Evolutionary conservation across 306 rosid species (phyloP).

Genomic region (Gynostemma pentaphyllum): DNA sequence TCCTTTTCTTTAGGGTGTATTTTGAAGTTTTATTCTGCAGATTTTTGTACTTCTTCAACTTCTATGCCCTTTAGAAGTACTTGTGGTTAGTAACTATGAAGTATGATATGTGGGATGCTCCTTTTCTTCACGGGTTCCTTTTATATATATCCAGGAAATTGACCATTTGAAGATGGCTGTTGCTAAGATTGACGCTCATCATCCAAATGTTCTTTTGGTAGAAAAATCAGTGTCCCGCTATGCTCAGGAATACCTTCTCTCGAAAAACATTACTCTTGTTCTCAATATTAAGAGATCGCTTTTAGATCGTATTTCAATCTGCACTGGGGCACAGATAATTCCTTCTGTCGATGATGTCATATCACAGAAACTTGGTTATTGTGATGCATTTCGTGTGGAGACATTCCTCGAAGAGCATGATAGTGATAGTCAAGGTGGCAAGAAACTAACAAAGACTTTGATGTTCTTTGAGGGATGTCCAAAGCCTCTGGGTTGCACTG

Average conservation of each 20-base stretch:
- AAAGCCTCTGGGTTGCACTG: conserved; percentile 91
- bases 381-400: conserved; percentile 74
- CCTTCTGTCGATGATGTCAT: conserved; percentile 80
- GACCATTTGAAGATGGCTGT: conserved; percentile 99
- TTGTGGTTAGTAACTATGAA: conserved; percentile 2
- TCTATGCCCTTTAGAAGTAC: not conserved
- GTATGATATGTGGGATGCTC: conserved; percentile 2
- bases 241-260: conserved; percentile 93
- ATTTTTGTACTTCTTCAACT: conserved; percentile 5
- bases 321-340: conserved; percentile 80
- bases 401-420: conserved; percentile 63
- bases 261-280: conserved; percentile 77
- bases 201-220: conserved; percentile 79
- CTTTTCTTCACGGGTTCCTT: conserved; percentile 3
- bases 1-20: conserved; percentile 15
- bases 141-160: conserved; percentile 63
- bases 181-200: conserved; percentile 73
- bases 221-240: conserved; percentile 93
- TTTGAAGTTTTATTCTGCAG: not conserved
- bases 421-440: conserved; percentile 50
- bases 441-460: conserved; percentile 67
- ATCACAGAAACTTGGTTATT: conserved; percentile 73
- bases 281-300: conserved; percentile 83
- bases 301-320: conserved; percentile 82
- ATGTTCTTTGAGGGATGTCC: conserved; percentile 99